These are phyloP conservation scores for Sporothrix dimorphospora DNA, from an alignment of 2,329 filamentous ascomycete genomes.

Conservation along the genomic window DNA sequence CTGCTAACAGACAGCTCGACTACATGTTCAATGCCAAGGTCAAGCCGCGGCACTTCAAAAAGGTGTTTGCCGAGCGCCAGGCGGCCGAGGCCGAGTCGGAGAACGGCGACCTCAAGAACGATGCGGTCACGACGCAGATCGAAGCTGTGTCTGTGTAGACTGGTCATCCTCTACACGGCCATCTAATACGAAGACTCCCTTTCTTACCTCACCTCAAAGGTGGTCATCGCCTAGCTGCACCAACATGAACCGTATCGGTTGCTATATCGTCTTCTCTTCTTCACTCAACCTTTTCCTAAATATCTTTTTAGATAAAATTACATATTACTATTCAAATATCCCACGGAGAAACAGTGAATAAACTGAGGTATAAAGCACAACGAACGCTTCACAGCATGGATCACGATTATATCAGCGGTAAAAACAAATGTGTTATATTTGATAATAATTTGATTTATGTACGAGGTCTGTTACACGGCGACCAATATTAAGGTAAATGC, in stretches of 20 bases:
- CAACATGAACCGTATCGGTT: too few relatives aligned
- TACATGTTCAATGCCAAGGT: conserved; percentile 19
- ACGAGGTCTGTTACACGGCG: not conserved
- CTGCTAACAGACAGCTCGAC: too few relatives aligned
- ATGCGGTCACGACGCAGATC: conserved; percentile 1
- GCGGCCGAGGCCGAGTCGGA: not conserved
- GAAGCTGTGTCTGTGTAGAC: not conserved
- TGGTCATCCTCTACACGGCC: too few relatives aligned
- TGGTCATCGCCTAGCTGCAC: not conserved
- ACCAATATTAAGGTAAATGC: not conserved
- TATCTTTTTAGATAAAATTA: too few relatives aligned
- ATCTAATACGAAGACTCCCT: not conserved
- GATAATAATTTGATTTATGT: not conserved
- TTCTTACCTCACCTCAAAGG: not conserved
- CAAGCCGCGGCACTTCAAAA: conserved; percentile 13
- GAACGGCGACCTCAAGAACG: conserved; percentile 12
- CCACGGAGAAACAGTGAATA: too few relatives aligned
- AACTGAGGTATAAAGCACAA: too few relatives aligned
- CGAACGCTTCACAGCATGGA: too few relatives aligned
- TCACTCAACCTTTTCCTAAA: too few relatives aligned
- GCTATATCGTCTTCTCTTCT: too few relatives aligned
- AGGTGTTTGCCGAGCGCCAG: not conserved
- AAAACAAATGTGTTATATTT: not conserved
- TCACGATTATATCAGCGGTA: too few relatives aligned
- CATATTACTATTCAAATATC: too few relatives aligned